phyloP scores from a whole-genome alignment of 1,284 basidiomycete species.

The Papiliotrema nemorosa region DNA sequence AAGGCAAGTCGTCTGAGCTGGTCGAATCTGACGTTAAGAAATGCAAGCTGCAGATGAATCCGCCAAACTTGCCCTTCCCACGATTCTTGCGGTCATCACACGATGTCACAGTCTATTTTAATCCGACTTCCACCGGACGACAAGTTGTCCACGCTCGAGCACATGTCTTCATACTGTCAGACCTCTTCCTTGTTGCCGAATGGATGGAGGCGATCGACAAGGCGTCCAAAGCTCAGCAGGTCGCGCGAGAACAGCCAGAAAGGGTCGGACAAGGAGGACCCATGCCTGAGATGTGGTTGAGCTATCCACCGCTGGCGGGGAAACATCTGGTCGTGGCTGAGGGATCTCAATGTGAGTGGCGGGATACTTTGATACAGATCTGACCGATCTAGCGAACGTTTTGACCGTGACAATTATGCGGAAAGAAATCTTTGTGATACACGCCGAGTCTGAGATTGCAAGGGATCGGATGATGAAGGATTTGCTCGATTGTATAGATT shows the following conservation, averaged over 20 bases:
- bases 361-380: constrained; percentile 1
- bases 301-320: constrained; percentile 92
- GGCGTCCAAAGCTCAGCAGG: constrained; percentile 42
- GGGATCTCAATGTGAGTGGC: constrained; percentile 51
- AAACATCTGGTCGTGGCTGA: constrained; percentile 80
- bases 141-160: constrained; percentile 72
- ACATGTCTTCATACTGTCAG: constrained; percentile 85
- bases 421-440: constrained; percentile 76
- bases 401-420: constrained; percentile 79
- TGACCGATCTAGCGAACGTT: constrained; percentile 57
- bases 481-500: constrained; percentile 78
- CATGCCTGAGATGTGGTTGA: constrained; percentile 83
- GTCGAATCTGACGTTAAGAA: constrained; percentile 54
- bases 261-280: constrained; percentile 51
- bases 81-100: constrained; percentile 72
- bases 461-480: constrained; percentile 69
- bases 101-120: constrained; percentile 73
- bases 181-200: constrained; percentile 85
- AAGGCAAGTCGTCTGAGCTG: constrained; percentile 59
- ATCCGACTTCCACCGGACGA: constrained; percentile 67
- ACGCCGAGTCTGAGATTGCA: constrained; percentile 60
- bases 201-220: constrained; percentile 67
- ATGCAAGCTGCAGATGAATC: constrained; percentile 86
- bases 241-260: constrained; percentile 41
- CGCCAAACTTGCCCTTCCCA: constrained; percentile 73